These are phyloP conservation scores for Dysphania ambrosioides DNA, from an alignment of 148 eudicot genomes.

Conservation along the genomic window DNA sequence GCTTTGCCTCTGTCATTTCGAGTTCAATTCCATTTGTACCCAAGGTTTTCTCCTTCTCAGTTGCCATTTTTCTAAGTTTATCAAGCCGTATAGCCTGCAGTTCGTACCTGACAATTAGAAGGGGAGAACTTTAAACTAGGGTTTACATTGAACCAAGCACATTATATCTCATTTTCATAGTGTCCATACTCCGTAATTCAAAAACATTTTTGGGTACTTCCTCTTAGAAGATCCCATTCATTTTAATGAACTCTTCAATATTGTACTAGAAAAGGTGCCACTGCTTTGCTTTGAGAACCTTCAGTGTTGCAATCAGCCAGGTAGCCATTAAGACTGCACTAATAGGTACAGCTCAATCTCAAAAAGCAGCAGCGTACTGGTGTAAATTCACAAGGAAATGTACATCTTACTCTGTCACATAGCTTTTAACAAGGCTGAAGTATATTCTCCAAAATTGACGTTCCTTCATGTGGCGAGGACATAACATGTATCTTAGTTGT, in stretches of 20 bases:
- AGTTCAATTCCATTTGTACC: slow-evolving; percentile 53
- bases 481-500: slow-evolving; percentile 66
- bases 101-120: slow-evolving; percentile 54
- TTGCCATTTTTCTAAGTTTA: slow-evolving; percentile 51
- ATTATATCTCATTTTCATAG: not conserved
- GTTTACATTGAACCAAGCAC: not conserved
- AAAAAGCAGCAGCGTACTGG: not conserved
- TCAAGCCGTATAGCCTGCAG: slow-evolving; percentile 62
- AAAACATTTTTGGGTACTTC: not conserved
- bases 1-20: slow-evolving; percentile 84
- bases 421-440: slow-evolving; percentile 63
- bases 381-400: not conserved
- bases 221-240: not conserved
- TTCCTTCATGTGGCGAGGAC: slow-evolving; percentile 82
- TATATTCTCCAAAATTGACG: slow-evolving; percentile 88
- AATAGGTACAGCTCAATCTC: not conserved
- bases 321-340: not conserved
- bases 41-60: slow-evolving; percentile 35
- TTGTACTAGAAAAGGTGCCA: not conserved
- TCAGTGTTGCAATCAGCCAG: not conserved
- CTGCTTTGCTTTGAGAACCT: not conserved
- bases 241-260: not conserved
- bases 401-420: slow-evolving; percentile 59
- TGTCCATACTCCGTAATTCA: not conserved
- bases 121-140: slow-evolving; percentile 1